Evolutionary conservation across 305 asterid species (phyloP), one percentile per base, ranked within the genome.

Genomic region (Stenogyne calaminthoides): DNA sequence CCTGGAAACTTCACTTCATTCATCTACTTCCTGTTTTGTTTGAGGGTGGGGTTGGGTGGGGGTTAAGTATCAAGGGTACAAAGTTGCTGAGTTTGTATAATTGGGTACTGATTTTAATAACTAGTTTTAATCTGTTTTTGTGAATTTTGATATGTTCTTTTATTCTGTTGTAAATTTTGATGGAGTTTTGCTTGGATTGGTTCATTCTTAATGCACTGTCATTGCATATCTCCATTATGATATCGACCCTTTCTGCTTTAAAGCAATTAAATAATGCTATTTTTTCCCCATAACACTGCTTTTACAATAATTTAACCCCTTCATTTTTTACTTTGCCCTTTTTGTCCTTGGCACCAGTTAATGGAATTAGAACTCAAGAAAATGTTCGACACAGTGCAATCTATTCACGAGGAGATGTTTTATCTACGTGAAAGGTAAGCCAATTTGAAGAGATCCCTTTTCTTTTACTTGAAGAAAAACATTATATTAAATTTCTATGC

Each of bases 331-430:
- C 65, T 12, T 68, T 46, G 16, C 47, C 9, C 12, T 42, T 18
- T 65, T 72, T 37, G 44, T 25, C 67, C 42, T 44, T 15, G 19
- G 39, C 60, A 56, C 66, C 86, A 93, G 98, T 37, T 84, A 29
- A 92, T 95, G 99, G 98, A 95, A 84, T 4, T 84, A 68, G 99
- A 95, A 69, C 86, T 95, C 85, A 88, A 88, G 93, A 92, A 88
- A 82, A 91, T 91, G 97, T 76, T 73, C 46, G 98, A 95, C 4
- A 79, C 85, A 7, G 91, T 95, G 65, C 95, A 91, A 72, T 80
- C 97, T 83, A 87, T 95, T 77, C 93, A 88, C 7, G 98, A 95
- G 0, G 96, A 91, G 86, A 95, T 95, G 97, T 87, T 77, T 73
- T 88, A 87, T 76, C 98, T 95, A 7, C 96, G 98, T 8, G 88